Conservation (phyloP, 495 filamentous ascomycete species). For the Tuber indicum region DNA sequence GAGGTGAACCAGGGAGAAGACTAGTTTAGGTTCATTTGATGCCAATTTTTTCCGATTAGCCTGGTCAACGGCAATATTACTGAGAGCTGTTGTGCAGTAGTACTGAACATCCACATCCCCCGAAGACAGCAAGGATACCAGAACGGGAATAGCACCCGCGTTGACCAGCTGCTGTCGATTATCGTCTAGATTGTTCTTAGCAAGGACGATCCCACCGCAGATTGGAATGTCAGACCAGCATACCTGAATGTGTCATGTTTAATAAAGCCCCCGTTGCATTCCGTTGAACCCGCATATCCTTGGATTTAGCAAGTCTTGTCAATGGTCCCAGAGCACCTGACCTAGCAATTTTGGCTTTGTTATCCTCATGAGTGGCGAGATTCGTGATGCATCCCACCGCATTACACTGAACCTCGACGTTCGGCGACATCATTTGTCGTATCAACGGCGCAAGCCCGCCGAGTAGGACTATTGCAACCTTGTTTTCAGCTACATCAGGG, state of each 20-base stretch:
- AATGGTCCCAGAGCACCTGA: slow-evolving; percentile 87
- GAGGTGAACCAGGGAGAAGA: slow-evolving; percentile 85
- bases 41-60: slow-evolving; percentile 84
- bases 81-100: slow-evolving; percentile 96
- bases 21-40: slow-evolving; percentile 77
- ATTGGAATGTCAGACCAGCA: slow-evolving; percentile 30
- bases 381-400: slow-evolving; percentile 98
- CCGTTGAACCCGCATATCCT: slow-evolving; percentile 96
- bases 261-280: slow-evolving; percentile 94
- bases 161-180: slow-evolving; percentile 96
- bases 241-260: slow-evolving; percentile 99
- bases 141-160: slow-evolving; percentile 89
- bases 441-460: slow-evolving; percentile 88
- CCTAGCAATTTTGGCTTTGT: slow-evolving; percentile 96
- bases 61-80: slow-evolving; percentile 94
- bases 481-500: slow-evolving; percentile 73
- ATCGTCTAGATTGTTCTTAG: slow-evolving; percentile 58
- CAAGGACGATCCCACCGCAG: slow-evolving; percentile 22
- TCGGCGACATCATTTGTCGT: slow-evolving; percentile 96
- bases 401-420: slow-evolving; percentile 98
- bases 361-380: slow-evolving; percentile 94
- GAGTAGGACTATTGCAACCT: slow-evolving; percentile 86
- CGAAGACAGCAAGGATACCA: slow-evolving; percentile 88
- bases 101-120: slow-evolving; percentile 96
- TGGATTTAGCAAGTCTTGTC: slow-evolving; percentile 88